phyloP scores from a whole-genome alignment of 2,329 filamentous ascomycete species.

The Cladophialophora chaetospira region DNA sequence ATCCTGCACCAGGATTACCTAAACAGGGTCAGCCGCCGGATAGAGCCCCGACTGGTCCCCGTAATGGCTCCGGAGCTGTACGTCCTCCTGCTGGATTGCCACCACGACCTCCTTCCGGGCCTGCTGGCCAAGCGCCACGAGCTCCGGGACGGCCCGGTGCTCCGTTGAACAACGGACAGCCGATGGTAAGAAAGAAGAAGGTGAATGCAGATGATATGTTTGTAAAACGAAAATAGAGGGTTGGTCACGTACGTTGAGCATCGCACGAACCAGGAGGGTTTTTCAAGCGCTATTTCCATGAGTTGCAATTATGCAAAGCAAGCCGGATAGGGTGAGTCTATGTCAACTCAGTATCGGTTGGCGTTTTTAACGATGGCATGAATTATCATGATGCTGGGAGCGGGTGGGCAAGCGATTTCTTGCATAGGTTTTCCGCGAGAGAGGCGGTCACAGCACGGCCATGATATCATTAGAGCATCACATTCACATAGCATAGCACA shows the following conservation, averaged over 20 bases:
- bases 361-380: neutral
- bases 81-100: no score
- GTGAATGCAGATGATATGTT: slow-evolving; percentile 28
- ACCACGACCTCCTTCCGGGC: slow-evolving; percentile 5
- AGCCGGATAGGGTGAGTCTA: neutral
- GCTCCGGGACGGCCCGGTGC: neutral
- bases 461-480: neutral
- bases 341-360: neutral
- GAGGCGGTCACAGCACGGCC: neutral
- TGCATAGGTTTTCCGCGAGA: neutral
- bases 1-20: neutral
- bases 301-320: neutral
- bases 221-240: slow-evolving; percentile 21
- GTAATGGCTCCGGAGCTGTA: neutral
- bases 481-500: neutral
- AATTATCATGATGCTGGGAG: no score
- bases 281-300: neutral
- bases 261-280: neutral
- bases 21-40: neutral
- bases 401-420: no score
- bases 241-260: neutral
- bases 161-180: slow-evolving; percentile 13
- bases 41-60: neutral
- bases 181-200: slow-evolving; percentile 29
- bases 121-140: neutral